Base-by-base conservation (phyloP, 495 filamentous ascomycete species). In the Stereocaulon alpinum region DNA sequence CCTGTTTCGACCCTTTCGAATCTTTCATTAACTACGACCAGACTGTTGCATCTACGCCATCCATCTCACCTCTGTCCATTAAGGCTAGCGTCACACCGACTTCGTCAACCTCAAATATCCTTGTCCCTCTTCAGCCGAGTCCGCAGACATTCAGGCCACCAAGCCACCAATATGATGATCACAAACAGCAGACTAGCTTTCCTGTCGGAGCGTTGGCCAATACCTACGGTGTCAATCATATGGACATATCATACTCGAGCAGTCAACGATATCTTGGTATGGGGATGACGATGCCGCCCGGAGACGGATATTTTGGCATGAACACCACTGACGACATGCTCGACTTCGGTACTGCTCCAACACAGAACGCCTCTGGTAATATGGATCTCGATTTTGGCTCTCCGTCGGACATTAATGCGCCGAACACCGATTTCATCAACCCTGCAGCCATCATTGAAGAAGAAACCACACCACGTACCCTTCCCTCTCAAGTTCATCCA, bases 171-270 rank as follows among this genome's bases (percentile, higher is more conserved):
- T 98, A 98, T 73, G 86, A 91, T 61, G 82, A 85, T 47, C 89
- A 95, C 72, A 86, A 86, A 71, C 92, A 98, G 67, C 90, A 95
- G 72, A 93, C 91, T 4, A 89, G 89, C 57, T 79, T 95, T 32
- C 87, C 91, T 0, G 83, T 86, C 1, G 88, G 88, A 45, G 89
- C 86, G 29, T 68, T 93, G 61, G 82, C 84, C 42, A 84, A 78
- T 60, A 83, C 86, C 1, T 73, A 87, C 66, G 82, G 83, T 37
- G 79, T 87, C 65, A 86, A 82, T 68, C 76, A 84, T 55, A 74
- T 71, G 60, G 78, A 74, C 62, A 62, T 69, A 59, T 74, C 79
- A 53, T 82, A 78, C 63, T 72, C 74, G 51, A 79, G 80, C 59
- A 72, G 71, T 54, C 70, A 71, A 54, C 73, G 69, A 11, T 71